Base-by-base conservation (phyloP, 2,329 filamentous ascomycete genomes). In the Pseudogymnoascus sp. region DNA sequence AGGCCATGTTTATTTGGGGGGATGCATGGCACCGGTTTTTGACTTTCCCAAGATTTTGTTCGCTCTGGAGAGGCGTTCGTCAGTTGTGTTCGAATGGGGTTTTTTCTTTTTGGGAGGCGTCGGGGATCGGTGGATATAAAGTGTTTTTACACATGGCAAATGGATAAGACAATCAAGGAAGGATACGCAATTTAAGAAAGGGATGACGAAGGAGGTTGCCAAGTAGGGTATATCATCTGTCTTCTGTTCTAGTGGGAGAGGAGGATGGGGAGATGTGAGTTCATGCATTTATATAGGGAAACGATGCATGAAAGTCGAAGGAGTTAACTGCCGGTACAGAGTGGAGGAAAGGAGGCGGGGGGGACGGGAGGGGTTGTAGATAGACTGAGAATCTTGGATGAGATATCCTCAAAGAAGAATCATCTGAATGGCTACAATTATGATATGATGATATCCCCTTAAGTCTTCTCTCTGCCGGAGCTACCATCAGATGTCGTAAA, bases 101-200 rank as follows among this genome's bases (percentile, higher is more conserved):
- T 18, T 13, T 33, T 33, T 55, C 29, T 3, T 21, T 55, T 55
- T 55, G 29, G 48, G 29, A 33, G 48, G 48, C 48, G 48, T 55
- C 33, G 48, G 48, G 27, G 48, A 15, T 35, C 29, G 48, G 48
- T 18, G 48, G 48, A 29, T 35, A 55, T 55, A 55, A 55, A 55
- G 29, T 55, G 48, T 55, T 55, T 55, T 55, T 6, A 55, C 29
- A 55, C 29, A 55, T 55, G 48, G 48, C 48, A 55, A 35, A 33
- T 55, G 15, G 48, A 55, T 55, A 25, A n/a, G 42, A 55, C 7
- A 8, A 31, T 8, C n/a, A 4, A 55, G 25, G 27, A 18, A 31
- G 27, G n/a, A 55, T 55, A 55, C 15, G 48, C 48, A 35, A 5
- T 33, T 55, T 21, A 33, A 13, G 48, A 33, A 55, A 21, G 29